Conservation (phyloP, 352 stramenopile species). For the Phytophthora citrophthora region DNA sequence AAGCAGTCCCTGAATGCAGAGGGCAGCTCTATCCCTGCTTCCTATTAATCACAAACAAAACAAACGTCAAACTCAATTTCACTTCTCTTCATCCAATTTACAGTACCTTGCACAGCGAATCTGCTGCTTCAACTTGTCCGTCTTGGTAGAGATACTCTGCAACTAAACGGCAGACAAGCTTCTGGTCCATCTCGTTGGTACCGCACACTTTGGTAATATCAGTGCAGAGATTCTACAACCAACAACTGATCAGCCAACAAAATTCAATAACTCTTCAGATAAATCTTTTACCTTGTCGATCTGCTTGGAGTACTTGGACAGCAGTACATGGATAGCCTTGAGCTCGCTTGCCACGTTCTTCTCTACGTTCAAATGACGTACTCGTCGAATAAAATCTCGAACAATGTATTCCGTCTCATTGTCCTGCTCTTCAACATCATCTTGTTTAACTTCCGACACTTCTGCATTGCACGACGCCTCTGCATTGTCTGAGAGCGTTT, state of each 20-base stretch:
- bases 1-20: slow-evolving; percentile 68
- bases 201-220: slow-evolving; percentile 75
- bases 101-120: slow-evolving; percentile 69
- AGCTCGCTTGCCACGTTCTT: slow-evolving; percentile 75
- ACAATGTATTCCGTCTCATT: slow-evolving; percentile 73
- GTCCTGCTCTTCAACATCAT: slow-evolving; percentile 55
- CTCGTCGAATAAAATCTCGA: slow-evolving; percentile 68
- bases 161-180: slow-evolving; percentile 68
- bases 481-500: background rate
- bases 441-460: slow-evolving; percentile 30
- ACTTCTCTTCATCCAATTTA: background rate
- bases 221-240: slow-evolving; percentile 54
- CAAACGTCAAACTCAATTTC: background rate
- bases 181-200: slow-evolving; percentile 67
- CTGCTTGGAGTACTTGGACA: slow-evolving; percentile 83
- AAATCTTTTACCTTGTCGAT: slow-evolving; percentile 71
- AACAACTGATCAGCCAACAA: background rate
- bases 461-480: slow-evolving; percentile 5
- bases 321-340: slow-evolving; percentile 67
- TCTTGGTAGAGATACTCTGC: slow-evolving; percentile 84
- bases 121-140: slow-evolving; percentile 73
- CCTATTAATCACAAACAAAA: slow-evolving; percentile 37
- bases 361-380: slow-evolving; percentile 72
- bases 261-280: background rate
- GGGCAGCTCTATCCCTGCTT: slow-evolving; percentile 60